These are phyloP conservation scores for Cucumis melo DNA, from an alignment of 306 rosid species.

Conservation along the genomic window DNA sequence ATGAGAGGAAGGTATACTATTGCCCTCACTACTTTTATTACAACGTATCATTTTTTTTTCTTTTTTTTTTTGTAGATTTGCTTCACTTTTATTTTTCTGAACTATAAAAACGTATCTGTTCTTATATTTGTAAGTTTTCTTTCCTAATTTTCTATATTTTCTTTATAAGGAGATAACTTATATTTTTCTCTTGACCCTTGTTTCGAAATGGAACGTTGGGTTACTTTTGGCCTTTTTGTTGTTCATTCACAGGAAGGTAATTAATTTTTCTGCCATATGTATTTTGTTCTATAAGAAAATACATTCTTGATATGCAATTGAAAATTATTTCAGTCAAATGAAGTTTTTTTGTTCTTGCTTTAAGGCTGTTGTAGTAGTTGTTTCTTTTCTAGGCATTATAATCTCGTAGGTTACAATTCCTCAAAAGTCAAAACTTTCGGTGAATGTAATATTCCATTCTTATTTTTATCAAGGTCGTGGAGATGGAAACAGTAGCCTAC, in stretches of 20 bases:
- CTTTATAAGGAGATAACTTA: no score
- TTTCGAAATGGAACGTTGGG: background rate
- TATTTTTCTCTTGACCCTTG: background rate
- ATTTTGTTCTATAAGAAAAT: background rate
- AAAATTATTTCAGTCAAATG: background rate
- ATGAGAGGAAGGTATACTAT: slow-evolving; percentile 58
- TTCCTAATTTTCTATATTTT: no score
- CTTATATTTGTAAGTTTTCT: no score
- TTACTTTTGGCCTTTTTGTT: background rate
- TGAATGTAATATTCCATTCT: background rate
- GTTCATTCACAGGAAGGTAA: background rate
- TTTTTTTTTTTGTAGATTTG: no score
- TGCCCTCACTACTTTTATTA: no score
- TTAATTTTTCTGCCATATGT: background rate
- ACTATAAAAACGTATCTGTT: no score
- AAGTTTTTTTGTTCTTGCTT: background rate
- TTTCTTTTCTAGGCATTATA: background rate
- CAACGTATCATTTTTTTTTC: no score
- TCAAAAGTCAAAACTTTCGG: background rate
- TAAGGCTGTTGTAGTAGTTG: background rate
- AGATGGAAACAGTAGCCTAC: slow-evolving; percentile 45
- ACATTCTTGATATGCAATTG: background rate
- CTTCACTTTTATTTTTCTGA: no score
- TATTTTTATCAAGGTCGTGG: slow-evolving; percentile 38
- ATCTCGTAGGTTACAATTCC: background rate